Base-by-base conservation (phyloP, 306 rosid genomes). In the Quercus glauca region DNA sequence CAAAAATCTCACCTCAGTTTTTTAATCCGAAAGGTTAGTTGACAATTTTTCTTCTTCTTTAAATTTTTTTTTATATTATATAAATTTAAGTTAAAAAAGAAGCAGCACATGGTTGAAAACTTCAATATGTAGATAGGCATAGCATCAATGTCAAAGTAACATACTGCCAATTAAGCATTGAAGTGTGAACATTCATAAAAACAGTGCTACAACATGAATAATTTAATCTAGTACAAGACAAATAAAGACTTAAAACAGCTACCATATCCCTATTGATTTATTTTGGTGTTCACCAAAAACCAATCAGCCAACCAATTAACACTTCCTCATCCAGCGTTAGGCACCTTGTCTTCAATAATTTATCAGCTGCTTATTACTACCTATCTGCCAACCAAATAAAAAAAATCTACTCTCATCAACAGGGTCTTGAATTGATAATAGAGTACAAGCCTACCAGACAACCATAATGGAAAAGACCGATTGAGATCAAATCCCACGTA, bases 111-210 rank as follows among this genome's bases (percentile, higher is more conserved):
- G 19, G 43, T 29, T 33, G 26, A 19, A 67, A 67, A 63, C 31
- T 29, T 33, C 4, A 33, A 18, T 19, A 3, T 18, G 23, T 19
- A 17, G 49, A 21, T 33, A 18, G 71, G 33, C 25, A 67, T 7
- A 59, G 52, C 51, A 41, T 76, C 61, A 29, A 28, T 49, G 18
- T 9, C 79, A 64, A 29, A 28, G 25, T 5, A 17, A 55, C 59
- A 7, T 59, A 60, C 57, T 29, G 80, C 71, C 51, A 28, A 56
- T 55, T 35, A 72, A 37, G 73, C 65, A 73, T 73, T 23, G 6
- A 55, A 56, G 31, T 20, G n/a, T 52, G 14, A 43, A 20, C 29
- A 58, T 41, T 64, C 80, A 64, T 64, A 19, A 55, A 2, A 37
- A 37, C 31, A n/a, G 65, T 14, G 71, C 59, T 3, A 53, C 11